Evolutionary conservation across 371 early-diverging fungal genomes (phyloP), one percentile per base, ranked within the genome.

Genomic region (Mortierella sp.): DNA sequence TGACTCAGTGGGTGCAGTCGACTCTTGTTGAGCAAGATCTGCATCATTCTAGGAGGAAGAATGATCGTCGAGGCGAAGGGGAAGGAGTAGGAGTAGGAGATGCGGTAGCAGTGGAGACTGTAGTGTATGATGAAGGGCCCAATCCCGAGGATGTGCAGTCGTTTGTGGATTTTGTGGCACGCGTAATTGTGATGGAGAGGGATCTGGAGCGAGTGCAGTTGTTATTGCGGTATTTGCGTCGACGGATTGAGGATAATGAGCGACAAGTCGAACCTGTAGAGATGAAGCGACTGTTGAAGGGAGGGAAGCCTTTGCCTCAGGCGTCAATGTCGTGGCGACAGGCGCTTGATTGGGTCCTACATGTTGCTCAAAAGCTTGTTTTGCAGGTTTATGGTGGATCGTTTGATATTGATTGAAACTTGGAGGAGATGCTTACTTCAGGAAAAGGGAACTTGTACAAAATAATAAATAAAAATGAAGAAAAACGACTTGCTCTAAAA

Each of bases 141-240:
- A 82, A 80, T 45, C 82, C 82, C 10, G 87, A 86, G 34, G 87
- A 86, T 77, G 87, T 86, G 11, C 34, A 72, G 54, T 75, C 80
- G 52, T 86, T 86, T 65, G 68, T 71, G 10, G 82, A 80, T 8
- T 86, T 80, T 73, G 48, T 86, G 78, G 75, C 80, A 3, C 77
- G 73, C 13, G 82, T 86, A 21, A 79, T 86, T 16, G 76, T 60
- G 19, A 86, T 86, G 82, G 87, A 86, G 47, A 65, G 82, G 26
- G 87, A 86, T 52, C 70, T 86, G 48, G 87, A 86, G 3, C 73
- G 82, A 16, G 82, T 76, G 0, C 80, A 80, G n/a, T 13, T 86
- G 70, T 47, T 86, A 16, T 45, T 86, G 70, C 31, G 74, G 44
- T 80, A 72, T 70, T 74, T 86, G 0, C 26, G 58, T 38, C 44